Base-by-base conservation (phyloP, 305 asterid genomes). In the Fraxinus sp. region DNA sequence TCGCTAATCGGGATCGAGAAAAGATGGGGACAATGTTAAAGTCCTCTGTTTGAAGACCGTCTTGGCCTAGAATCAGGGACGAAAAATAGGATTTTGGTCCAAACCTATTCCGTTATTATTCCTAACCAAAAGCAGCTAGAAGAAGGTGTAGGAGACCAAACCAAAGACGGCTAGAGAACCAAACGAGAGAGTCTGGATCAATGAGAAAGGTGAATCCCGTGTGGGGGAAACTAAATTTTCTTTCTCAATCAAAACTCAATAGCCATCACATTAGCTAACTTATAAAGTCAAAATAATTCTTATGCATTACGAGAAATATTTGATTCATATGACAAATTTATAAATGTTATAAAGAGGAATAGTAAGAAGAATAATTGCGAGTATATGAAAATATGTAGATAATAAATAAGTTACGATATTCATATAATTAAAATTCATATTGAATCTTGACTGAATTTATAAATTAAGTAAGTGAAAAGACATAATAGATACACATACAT, bases 271-370 rank as follows among this genome's bases (percentile, higher is more conserved):
- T 78, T 16, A 81, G 82, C 79, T 83, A 77, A 82, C 59, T 79
- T 16, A 81, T 13, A 55, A 84, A 88, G 87, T 84, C 87, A 52
- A 52, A 81, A 86, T 46, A 36, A 24, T 22, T 62, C 4, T 7
- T 8, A 62, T 0, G 3, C 20, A 8, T 64, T 22, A 49, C 20
- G 20, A 14, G 20, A 62, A 62, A 62, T n/a, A 5, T 55, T 16
- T 55, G 9, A 55, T 16, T 44, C n/a, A 0, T 46, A 13, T 46
- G 57, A 46, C 57, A 46, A 13, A 46, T 46, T 44, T 44, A 44
- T 44, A 11, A 44, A 44, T 44, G 55, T 14, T 46, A 46, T 13
- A 46, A 46, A 46, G 18, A 46, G 1, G 18, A 46, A 16, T 52
- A 14, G 8, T 52, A 39, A 39, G 11, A 39, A 39, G 13, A 9